phyloP scores from a whole-genome alignment of 768 basidiomycete species.

The Scleroderma citrinum region DNA sequence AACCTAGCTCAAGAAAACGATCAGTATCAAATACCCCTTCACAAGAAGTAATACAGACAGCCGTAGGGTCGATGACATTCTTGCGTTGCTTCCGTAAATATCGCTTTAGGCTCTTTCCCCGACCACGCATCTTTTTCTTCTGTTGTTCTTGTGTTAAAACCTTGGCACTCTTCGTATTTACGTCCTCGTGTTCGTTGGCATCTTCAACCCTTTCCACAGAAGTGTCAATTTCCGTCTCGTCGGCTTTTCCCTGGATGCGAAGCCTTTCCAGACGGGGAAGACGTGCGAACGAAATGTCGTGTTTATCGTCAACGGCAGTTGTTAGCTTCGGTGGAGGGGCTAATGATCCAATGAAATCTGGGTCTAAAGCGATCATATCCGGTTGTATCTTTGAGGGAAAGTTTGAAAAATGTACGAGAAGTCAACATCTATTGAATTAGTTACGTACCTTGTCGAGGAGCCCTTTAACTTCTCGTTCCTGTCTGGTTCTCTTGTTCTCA shows the following conservation, averaged over 20 bases:
- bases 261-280: constrained; percentile 61
- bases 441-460: constrained; percentile 76
- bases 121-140: constrained; percentile 83
- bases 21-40: neutral
- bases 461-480: constrained; percentile 86
- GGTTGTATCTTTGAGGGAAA: constrained; percentile 62
- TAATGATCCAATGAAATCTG: constrained; percentile 68
- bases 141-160: constrained; percentile 33
- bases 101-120: constrained; percentile 80
- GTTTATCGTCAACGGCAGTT: constrained; percentile 39
- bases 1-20: constrained; percentile 27
- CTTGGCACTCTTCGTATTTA: constrained; percentile 27
- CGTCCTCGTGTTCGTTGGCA: constrained; percentile 33
- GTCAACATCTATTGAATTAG: neutral
- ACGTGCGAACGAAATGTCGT: constrained; percentile 59
- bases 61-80: constrained; percentile 86
- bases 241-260: constrained; percentile 66
- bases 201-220: constrained; percentile 34
- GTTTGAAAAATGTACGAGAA: neutral
- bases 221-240: constrained; percentile 51
- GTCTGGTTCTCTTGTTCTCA: constrained; percentile 72
- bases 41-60: constrained; percentile 36
- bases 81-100: constrained; percentile 87
- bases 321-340: constrained; percentile 56
- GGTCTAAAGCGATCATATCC: constrained; percentile 84